Percentiles rank a stretch among this genome's conserved stretches.
phyloP scores from a whole-genome alignment of 31 red algal species.

The Bonnemaisonia californica region DNA sequence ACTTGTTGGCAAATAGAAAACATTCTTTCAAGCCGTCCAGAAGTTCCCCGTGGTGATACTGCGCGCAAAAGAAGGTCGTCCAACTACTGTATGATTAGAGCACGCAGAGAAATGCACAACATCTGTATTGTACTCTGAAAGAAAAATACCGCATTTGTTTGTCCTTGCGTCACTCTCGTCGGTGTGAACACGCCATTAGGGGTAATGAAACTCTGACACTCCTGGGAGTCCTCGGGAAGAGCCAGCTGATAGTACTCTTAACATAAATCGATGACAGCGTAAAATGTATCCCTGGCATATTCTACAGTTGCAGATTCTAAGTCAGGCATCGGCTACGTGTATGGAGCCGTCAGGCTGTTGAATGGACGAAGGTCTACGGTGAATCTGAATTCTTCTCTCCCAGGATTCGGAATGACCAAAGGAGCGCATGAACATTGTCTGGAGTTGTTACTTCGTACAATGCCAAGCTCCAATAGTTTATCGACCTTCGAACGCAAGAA shows the following conservation, averaged over 20 bases:
- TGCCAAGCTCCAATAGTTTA: background rate
- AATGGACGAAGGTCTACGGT: background rate
- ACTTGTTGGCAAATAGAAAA: background rate
- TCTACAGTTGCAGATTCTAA: background rate
- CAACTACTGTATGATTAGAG: background rate
- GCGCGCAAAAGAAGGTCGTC: conserved; percentile 15
- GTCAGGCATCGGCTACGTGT: background rate
- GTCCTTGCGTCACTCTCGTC: conserved; percentile 16
- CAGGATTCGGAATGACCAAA: background rate
- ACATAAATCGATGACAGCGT: background rate
- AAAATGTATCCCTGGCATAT: background rate
- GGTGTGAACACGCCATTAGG: conserved; percentile 5
- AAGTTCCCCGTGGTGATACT: background rate
- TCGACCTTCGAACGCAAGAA: conserved; percentile 6
- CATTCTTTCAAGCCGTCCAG: conserved; percentile 3
- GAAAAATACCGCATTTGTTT: background rate
- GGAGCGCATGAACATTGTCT: background rate
- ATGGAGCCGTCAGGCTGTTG: background rate
- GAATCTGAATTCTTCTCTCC: background rate
- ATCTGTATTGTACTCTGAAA: conserved; percentile 1
- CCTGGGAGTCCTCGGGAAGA: background rate
- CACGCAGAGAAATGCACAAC: background rate
- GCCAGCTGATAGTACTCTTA: conserved; percentile 6
- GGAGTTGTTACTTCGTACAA: background rate
- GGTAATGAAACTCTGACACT: conserved; percentile 15